Evolutionary conservation across 176 grass and related monocot species (phyloP), one percentile per base, ranked within the genome.

Genomic region (Stipa capillata): DNA sequence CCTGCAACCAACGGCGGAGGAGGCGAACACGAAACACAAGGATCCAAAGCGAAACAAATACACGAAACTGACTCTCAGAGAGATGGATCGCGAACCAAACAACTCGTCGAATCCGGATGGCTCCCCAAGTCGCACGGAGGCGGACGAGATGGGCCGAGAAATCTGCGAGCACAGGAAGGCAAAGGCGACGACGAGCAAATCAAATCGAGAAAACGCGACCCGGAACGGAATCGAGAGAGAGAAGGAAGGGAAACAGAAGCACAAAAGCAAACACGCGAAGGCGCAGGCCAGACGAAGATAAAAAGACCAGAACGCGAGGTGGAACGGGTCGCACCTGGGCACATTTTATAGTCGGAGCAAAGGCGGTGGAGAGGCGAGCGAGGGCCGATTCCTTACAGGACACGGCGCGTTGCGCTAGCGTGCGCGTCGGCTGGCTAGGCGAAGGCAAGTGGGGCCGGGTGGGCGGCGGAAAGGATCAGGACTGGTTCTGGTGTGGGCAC

Each of bases 391-490:
- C 76, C 76, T 51, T 36, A 6, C 33, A 60, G 61, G 50, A 35
- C 81, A 89, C 81, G 75, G 81, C 58, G 21, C 44, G n/a, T 35
- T n/a, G 7, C 44, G 61, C 43, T 52, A 53, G 32, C 85, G 84
- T 40, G 21, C 23, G 54, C 27, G 54, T 9, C 24, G 23, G 24
- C 54, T 28, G 54, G n/a, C 14, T 57, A 57, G 52, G 52, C 52
- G 25, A 28, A 11, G 53, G 7, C 4, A 27, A 8, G 23, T 8
- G 21, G 56, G 6, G 33, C 29, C 51, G 23, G 25, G 15, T 41
- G 81, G 73, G 17, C 39, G 49, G 70, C 39, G 68, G 47, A 53
- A 21, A 80, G 31, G 69, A 41, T 69, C 24, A 7, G 40, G 47
- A 51, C 27, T 7, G 44, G 44, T 63, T 23, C 62, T 83, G 33